Base-by-base conservation (phyloP, 2,329 filamentous ascomycete genomes). In the Colletotrichum eremochloae region DNA sequence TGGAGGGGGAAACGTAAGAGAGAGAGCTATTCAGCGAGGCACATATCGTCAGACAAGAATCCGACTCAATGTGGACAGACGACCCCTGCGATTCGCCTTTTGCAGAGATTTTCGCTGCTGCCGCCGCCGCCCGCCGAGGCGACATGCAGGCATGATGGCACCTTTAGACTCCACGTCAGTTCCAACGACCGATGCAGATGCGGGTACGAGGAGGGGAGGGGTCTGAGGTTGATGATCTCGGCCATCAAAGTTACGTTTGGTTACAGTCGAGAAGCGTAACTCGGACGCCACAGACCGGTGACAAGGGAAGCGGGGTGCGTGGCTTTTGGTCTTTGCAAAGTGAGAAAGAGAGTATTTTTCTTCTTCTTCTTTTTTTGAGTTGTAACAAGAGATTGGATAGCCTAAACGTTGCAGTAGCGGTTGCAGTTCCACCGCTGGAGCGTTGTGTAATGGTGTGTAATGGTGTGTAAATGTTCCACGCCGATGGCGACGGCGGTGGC, bases 11-110 rank as follows among this genome's bases (percentile, higher is more conserved):
- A 31, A 64, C 38, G 62, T 64, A 55, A 36, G 38, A 64, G 62
- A 24, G 24, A 64, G 62, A 64, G 50, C 12, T 55, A 53, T 64
- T 36, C 62, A 64, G 62, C 62, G 50, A 56, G 48, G 62, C 48
- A 24, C 48, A 36, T 15, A 55, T 44, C 20, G 50, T 52, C 38
- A 53, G 62, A 64, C 62, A 44, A n/a, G 33, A 55, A 44, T 18
- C 36, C 48, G 38, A 44, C 48, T 64, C 48, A n/a, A n/a, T 24
- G 24, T 53, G 14, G 12, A 24, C 36, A 42, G 38, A 44, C 18
- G 38, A 31, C 61, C 60, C 60, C 46, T 52, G 46, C 33, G 18
- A 44, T 29, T 56, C 40, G 42, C 50, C 46, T 48, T 24, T 44
- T 36, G 38, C 62, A 56, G 50, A 52, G 38, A 64, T 33, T 64